Percentiles rank a stretch among this genome's conserved stretches.
Evolutionary conservation across 805 yeast genomes (phyloP).

Genomic region (Wickerhamomyces subpelliculosus): DNA sequence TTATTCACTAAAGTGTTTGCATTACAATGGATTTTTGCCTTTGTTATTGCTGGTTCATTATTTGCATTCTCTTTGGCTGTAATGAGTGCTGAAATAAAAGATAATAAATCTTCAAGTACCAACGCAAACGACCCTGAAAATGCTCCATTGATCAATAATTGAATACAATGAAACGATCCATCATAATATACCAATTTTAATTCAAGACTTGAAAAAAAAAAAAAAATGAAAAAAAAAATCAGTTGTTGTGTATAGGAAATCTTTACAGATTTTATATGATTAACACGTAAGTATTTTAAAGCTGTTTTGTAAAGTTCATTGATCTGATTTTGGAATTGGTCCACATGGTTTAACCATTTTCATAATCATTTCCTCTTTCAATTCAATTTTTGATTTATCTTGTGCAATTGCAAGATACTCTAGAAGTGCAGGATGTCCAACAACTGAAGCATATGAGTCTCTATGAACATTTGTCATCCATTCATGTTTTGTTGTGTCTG

Average conservation of each 20-base stretch:
- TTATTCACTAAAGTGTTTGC: constrained; percentile 62
- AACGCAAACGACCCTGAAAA: constrained; percentile 21
- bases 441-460: constrained; percentile 57
- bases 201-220: background rate
- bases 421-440: constrained; percentile 50
- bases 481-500: constrained; percentile 62
- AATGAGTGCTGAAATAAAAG: constrained; percentile 28
- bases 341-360: constrained; percentile 33
- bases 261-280: too few relatives aligned
- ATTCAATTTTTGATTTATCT: constrained; percentile 34
- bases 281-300: background rate
- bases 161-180: too few relatives aligned
- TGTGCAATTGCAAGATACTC: constrained; percentile 47
- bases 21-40: constrained; percentile 82
- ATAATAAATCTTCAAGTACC: background rate
- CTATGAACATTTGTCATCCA: constrained; percentile 62
- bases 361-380: constrained; percentile 28
- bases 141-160: constrained; percentile 31
- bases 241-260: too few relatives aligned
- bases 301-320: background rate
- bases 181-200: too few relatives aligned
- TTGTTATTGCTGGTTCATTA: constrained; percentile 52
- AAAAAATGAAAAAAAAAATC: background rate
- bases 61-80: constrained; percentile 43
- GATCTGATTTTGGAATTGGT: constrained; percentile 3